Conservation (phyloP, 208 protist genomes). For the Acanthamoeba sp. region DNA sequence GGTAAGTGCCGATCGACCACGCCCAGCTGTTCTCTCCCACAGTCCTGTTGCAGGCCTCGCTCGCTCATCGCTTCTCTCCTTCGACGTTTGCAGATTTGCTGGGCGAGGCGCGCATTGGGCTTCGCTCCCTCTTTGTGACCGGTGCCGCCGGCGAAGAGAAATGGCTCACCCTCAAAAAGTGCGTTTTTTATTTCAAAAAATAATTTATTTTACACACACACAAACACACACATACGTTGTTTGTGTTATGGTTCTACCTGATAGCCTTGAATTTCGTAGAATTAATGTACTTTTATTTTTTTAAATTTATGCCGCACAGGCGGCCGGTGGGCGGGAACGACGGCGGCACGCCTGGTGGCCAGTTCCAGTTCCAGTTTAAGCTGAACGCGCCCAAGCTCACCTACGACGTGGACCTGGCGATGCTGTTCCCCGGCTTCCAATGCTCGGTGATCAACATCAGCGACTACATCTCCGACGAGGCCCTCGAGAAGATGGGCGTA, state of each 20-base stretch:
- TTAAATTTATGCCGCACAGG: background rate
- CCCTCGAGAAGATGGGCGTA: conserved; percentile 4
- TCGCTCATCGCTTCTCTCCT: background rate
- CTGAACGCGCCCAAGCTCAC: conserved; percentile 4
- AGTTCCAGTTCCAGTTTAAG: background rate
- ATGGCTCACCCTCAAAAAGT: conserved; percentile 61
- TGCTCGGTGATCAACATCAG: conserved; percentile 30
- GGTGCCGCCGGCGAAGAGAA: background rate
- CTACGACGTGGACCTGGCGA: background rate
- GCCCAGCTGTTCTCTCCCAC: background rate
- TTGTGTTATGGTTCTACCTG: no score
- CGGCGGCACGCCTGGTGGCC: background rate
- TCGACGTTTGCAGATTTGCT: background rate
- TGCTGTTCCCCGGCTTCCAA: conserved; percentile 44
- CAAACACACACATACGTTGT: no score
- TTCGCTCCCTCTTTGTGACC: background rate
- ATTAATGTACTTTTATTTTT: no score
- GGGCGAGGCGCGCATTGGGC: background rate
- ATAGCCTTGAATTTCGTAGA: no score
- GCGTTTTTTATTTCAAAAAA: background rate
- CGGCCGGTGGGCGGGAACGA: background rate
- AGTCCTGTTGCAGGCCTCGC: background rate
- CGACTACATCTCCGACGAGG: conserved; percentile 62
- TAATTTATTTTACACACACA: background rate
- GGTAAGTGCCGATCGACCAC: background rate